Percentiles rank a stretch among this genome's conserved stretches.
Evolutionary conservation across 2,329 filamentous ascomycete genomes (phyloP).

Genomic region (Cladophialophora yegresii): DNA sequence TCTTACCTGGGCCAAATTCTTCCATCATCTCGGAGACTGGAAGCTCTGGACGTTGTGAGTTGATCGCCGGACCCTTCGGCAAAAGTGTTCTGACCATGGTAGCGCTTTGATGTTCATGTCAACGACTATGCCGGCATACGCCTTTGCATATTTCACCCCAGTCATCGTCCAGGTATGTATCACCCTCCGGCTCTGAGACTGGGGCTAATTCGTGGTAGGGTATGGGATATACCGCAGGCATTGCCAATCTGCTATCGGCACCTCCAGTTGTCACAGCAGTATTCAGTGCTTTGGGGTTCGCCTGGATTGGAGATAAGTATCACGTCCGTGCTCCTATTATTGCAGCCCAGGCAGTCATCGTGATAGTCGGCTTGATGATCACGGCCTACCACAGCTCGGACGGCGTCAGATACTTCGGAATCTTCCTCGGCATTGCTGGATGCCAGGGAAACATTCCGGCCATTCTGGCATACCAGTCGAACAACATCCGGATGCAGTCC

Average conservation of each 20-base stretch:
- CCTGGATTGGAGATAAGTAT: slow-evolving; percentile 40
- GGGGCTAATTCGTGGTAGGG: slow-evolving; percentile 22
- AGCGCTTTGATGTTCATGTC: slow-evolving; percentile 29
- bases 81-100: neutral
- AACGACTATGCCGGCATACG: slow-evolving; percentile 26
- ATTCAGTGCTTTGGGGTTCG: slow-evolving; percentile 34
- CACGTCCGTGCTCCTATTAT: slow-evolving; percentile 38
- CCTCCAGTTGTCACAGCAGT: slow-evolving; percentile 39
- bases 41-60: slow-evolving; percentile 61
- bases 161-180: slow-evolving; percentile 23
- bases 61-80: neutral
- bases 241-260: slow-evolving; percentile 39
- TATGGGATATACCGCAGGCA: slow-evolving; percentile 39
- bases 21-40: slow-evolving; percentile 54
- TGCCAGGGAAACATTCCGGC: slow-evolving; percentile 40
- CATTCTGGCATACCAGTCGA: slow-evolving; percentile 41
- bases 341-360: slow-evolving; percentile 37
- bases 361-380: slow-evolving; percentile 38
- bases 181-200: neutral
- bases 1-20: slow-evolving; percentile 53
- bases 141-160: slow-evolving; percentile 30
- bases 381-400: slow-evolving; percentile 36
- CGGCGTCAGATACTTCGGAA: slow-evolving; percentile 38
- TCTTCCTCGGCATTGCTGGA: slow-evolving; percentile 40
- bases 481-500: slow-evolving; percentile 41